phyloP scores from a whole-genome alignment of 345 rosid genomes.

The Eucalyptus marginata region DNA sequence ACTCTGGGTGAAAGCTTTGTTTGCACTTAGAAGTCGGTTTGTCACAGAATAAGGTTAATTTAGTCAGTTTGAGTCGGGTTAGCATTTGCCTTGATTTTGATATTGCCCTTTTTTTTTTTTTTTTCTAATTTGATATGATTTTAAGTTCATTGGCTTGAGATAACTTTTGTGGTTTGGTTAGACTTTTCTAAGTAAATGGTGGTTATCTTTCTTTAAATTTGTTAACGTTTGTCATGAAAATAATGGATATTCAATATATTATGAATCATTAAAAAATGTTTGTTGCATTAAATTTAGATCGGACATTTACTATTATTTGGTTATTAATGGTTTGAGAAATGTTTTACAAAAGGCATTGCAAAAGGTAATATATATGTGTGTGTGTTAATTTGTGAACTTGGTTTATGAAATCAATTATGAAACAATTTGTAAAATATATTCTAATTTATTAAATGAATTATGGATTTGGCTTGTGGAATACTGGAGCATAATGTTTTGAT shows the following conservation, averaged over 20 bases:
- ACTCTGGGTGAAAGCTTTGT: not conserved
- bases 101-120: too few species aligned
- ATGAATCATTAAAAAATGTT: too few species aligned
- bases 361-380: too few species aligned
- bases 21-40: not conserved
- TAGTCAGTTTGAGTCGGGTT: not conserved
- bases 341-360: too few species aligned
- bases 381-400: not conserved
- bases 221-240: not conserved
- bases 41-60: not conserved
- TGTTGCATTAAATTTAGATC: not conserved
- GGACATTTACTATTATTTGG: too few species aligned
- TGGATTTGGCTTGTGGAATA: not conserved
- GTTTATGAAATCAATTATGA: not conserved
- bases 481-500: not conserved
- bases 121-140: not conserved
- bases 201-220: not conserved
- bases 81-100: not conserved
- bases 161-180: not conserved
- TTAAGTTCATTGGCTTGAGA: not conserved
- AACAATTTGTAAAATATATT: too few species aligned
- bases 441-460: too few species aligned
- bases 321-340: too few species aligned
- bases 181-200: not conserved
- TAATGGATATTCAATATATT: too few species aligned